phyloP scores from a whole-genome alignment of 176 grass and related monocot species.

The Dactylis glomerata region DNA sequence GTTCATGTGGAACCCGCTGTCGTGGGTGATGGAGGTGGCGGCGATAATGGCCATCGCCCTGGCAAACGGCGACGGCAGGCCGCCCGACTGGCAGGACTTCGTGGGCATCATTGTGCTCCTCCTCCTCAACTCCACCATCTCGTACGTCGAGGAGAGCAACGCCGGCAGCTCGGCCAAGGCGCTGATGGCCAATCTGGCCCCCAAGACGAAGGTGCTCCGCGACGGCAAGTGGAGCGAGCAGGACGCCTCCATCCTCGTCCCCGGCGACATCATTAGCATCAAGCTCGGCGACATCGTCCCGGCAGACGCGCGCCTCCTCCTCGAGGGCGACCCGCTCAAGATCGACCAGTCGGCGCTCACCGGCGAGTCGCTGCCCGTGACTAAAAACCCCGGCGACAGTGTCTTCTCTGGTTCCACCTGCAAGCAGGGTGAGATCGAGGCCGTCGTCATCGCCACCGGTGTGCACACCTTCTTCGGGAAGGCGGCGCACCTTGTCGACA shows the following conservation, averaged over 20 bases:
- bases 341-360: constrained; percentile 95
- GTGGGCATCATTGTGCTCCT: constrained; percentile 81
- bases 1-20: constrained; percentile 99
- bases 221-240: constrained; percentile 70
- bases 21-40: constrained; percentile 95
- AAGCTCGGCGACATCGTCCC: constrained; percentile 93
- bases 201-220: constrained; percentile 82
- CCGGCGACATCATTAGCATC: constrained; percentile 80
- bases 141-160: constrained; percentile 77
- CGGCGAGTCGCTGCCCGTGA: constrained; percentile 81
- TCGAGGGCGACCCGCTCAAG: constrained; percentile 78
- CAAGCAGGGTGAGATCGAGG: constrained; percentile 93
- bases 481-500: constrained; percentile 91
- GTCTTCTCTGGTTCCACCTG: constrained; percentile 92
- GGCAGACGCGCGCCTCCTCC: constrained; percentile 78
- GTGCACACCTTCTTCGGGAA: constrained; percentile 99
- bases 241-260: constrained; percentile 72
- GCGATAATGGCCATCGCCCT: constrained; percentile 87
- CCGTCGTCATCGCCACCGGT: constrained; percentile 82
- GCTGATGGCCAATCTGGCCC: constrained; percentile 91
- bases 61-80: constrained; percentile 61
- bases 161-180: constrained; percentile 85
- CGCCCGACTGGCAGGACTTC: constrained; percentile 99
- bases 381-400: constrained; percentile 57
- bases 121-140: constrained; percentile 75